A percentile compares a stretch with the other conserved stretches of the same genome.
phyloP scores from a whole-genome alignment of 1,139 yeast genomes.

The Saccharomyces hybrid region DNA sequence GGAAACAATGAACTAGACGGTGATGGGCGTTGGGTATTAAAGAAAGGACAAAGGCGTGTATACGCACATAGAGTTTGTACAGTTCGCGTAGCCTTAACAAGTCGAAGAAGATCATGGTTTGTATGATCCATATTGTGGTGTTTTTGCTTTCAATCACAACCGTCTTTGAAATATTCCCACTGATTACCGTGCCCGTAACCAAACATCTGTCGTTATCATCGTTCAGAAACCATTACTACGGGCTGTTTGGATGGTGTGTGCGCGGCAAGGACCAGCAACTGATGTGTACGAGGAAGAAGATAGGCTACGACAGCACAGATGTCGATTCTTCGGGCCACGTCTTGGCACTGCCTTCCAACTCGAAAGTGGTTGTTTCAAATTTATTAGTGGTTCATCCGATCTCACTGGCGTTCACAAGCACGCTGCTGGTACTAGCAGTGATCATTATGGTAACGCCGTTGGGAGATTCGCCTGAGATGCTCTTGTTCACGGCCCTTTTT shows the following conservation, averaged over 20 bases:
- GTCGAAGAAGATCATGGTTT: neutral
- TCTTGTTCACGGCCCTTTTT: conserved; percentile 29
- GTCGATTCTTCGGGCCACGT: conserved; percentile 20
- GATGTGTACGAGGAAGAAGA: conserved; percentile 40
- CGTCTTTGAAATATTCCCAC: conserved; percentile 21
- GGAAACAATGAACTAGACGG: no score
- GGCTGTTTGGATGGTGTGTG: conserved; percentile 77
- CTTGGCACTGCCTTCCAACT: conserved; percentile 45
- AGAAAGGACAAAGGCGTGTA: no score
- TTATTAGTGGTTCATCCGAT: conserved; percentile 75
- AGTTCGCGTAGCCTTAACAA: neutral
- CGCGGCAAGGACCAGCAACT: conserved; percentile 36
- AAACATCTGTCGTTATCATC: conserved; percentile 39
- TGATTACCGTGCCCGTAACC: conserved; percentile 49
- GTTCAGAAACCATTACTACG: conserved; percentile 50
- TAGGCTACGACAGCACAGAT: conserved; percentile 26
- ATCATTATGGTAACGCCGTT: conserved; percentile 32
- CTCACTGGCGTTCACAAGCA: conserved; percentile 54
- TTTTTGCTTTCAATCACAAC: conserved; percentile 7
- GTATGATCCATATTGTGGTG: neutral
- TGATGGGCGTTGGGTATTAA: no score
- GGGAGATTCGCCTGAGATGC: conserved; percentile 27
- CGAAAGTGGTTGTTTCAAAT: conserved; percentile 61
- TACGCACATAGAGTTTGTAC: neutral
- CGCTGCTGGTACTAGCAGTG: conserved; percentile 38